Evolutionary conservation across 2,329 filamentous ascomycete species (phyloP).

Genomic region (Penicillium sp.): DNA sequence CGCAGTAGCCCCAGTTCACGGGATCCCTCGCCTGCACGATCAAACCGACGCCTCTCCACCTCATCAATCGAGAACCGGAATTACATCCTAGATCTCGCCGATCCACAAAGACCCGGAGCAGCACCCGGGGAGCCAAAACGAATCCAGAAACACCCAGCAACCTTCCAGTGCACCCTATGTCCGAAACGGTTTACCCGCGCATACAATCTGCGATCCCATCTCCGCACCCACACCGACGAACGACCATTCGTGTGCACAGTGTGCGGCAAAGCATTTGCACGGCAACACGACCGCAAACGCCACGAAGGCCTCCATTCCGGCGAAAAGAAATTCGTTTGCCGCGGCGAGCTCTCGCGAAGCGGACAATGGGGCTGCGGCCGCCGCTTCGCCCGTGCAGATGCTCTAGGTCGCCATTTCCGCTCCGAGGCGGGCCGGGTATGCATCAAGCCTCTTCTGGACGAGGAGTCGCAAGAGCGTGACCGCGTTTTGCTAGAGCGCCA

Average conservation of each 20-base stretch:
- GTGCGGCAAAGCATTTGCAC: conserved; percentile 94
- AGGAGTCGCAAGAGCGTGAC: conserved; percentile 82
- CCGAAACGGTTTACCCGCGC: conserved; percentile 95
- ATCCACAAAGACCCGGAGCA: conserved; percentile 75
- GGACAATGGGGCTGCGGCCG: conserved; percentile 90
- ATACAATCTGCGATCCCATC: conserved; percentile 92
- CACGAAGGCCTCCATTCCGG: conserved; percentile 95
- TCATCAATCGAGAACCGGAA: conserved; percentile 58
- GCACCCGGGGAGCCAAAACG: conserved; percentile 65
- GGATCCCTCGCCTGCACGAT: conserved; percentile 45
- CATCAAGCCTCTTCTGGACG: conserved; percentile 94
- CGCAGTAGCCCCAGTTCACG: conserved; percentile 44
- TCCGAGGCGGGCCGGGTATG: conserved; percentile 94
- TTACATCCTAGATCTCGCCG: conserved; percentile 86
- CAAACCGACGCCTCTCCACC: conserved; percentile 45
- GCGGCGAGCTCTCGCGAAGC: conserved; percentile 78
- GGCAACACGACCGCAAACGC: conserved; percentile 94
- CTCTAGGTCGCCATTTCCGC: conserved; percentile 88
- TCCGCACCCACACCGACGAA: conserved; percentile 96
- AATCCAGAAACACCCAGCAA: conserved; percentile 96
- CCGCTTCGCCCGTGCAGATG: conserved; percentile 91
- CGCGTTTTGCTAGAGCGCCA: conserved; percentile 71
- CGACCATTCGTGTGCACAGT: conserved; percentile 95
- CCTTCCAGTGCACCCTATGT: conserved; percentile 90
- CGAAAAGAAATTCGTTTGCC: conserved; percentile 98